Percentiles rank a stretch among this genome's conserved stretches.
phyloP scores from a whole-genome alignment of 345 rosid species.

The Eucalyptus polyanthemos region DNA sequence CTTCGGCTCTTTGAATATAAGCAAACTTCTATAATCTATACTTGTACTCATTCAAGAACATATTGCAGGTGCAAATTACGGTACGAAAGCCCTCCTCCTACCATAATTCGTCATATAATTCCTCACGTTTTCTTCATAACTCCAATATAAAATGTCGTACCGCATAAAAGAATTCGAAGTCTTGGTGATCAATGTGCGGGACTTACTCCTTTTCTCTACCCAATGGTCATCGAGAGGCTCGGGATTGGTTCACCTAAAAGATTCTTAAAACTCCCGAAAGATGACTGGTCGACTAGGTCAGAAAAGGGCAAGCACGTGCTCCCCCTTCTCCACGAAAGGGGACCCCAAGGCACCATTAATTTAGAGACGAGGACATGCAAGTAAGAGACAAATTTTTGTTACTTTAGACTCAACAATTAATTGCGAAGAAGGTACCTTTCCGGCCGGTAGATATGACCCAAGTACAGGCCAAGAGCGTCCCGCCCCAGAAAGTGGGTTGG shows the following conservation, averaged over 20 bases:
- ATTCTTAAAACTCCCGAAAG: background rate
- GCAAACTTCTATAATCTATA: background rate
- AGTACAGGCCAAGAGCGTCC: background rate
- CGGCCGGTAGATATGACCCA: background rate
- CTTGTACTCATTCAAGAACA: background rate
- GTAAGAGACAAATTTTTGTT: background rate
- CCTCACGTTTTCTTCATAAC: background rate
- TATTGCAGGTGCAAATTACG: background rate
- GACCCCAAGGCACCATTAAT: background rate
- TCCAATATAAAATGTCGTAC: background rate
- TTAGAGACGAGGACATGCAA: background rate
- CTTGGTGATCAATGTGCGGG: background rate
- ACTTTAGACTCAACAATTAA: background rate
- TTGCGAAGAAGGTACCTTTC: background rate
- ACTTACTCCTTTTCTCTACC: background rate
- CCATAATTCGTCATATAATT: background rate
- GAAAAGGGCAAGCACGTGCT: background rate
- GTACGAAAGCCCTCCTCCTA: background rate
- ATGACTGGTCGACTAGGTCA: background rate
- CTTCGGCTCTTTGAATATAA: background rate
- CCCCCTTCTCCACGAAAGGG: background rate
- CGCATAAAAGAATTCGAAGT: background rate
- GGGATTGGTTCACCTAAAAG: background rate
- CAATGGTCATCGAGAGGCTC: background rate
- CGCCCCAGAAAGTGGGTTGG: background rate